Conservation (phyloP, 352 stramenopile genomes). For the Globisporangium ultimum region DNA sequence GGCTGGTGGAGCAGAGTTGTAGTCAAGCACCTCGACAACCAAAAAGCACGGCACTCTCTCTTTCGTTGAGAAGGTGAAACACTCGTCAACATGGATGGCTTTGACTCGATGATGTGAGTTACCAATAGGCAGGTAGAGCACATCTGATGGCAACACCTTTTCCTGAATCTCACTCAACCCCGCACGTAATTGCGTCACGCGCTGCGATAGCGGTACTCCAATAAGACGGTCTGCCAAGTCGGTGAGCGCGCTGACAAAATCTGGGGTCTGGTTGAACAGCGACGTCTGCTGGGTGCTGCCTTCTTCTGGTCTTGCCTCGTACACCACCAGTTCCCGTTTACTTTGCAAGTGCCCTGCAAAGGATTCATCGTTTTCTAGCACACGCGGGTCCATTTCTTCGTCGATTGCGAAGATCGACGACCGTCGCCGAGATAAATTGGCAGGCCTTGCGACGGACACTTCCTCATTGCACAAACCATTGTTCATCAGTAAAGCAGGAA, state of each 20-base stretch:
- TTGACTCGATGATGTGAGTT: conserved; percentile 79
- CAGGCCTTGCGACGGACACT: conserved; percentile 38
- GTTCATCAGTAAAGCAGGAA: conserved; percentile 74
- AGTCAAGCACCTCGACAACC: conserved; percentile 80
- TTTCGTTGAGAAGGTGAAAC: conserved; percentile 82
- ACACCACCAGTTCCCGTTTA: conserved; percentile 48
- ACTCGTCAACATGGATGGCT: conserved; percentile 65
- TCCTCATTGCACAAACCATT: conserved; percentile 68
- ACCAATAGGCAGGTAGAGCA: conserved; percentile 77
- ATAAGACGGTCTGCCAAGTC: conserved; percentile 68
- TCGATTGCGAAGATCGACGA: conserved; percentile 62
- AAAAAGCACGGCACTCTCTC: conserved; percentile 83
- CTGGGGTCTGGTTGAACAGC: conserved; percentile 66
- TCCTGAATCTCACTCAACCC: conserved; percentile 46
- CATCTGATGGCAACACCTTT: conserved; percentile 58
- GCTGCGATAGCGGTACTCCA: conserved; percentile 30
- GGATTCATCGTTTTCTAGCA: conserved; percentile 40
- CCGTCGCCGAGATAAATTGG: conserved; percentile 48
- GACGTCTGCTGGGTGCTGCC: conserved; percentile 56
- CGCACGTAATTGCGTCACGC: conserved; percentile 47
- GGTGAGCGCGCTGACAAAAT: conserved; percentile 67
- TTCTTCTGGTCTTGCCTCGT: conserved; percentile 58
- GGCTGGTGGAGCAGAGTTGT: conserved; percentile 25
- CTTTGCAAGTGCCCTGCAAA: conserved; percentile 53
- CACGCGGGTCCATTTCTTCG: conserved; percentile 29